Conservation (phyloP, 2,329 filamentous ascomycete species). For the Talaromyces piceae region DNA sequence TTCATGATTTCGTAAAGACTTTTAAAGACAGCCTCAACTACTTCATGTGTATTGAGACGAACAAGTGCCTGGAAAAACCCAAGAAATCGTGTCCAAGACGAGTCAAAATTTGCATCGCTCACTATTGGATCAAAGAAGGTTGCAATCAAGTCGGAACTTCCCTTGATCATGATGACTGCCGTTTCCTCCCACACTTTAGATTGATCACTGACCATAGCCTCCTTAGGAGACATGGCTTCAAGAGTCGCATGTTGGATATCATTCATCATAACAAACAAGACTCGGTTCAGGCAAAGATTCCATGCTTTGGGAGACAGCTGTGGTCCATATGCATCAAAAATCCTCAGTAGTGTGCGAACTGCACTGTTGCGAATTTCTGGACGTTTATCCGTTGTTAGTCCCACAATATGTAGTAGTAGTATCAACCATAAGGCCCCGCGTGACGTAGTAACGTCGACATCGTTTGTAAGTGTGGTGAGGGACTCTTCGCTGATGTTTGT, state of each 20-base stretch:
- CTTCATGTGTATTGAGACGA: slow-evolving; percentile 57
- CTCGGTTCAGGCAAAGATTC: slow-evolving; percentile 72
- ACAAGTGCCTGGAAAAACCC: slow-evolving; percentile 59
- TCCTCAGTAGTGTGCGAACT: slow-evolving; percentile 81
- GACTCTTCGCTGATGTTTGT: slow-evolving; percentile 49
- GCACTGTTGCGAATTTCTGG: slow-evolving; percentile 50
- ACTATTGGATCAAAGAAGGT: slow-evolving; percentile 69
- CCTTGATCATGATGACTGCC: slow-evolving; percentile 64
- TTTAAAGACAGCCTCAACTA: slow-evolving; percentile 64
- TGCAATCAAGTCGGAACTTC: slow-evolving; percentile 64
- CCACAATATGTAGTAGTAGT: slow-evolving; percentile 33
- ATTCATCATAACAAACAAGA: slow-evolving; percentile 70
- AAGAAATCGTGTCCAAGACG: slow-evolving; percentile 69
- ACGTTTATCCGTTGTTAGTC: slow-evolving; percentile 34
- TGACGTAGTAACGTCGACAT: slow-evolving; percentile 53
- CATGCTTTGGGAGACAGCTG: slow-evolving; percentile 70
- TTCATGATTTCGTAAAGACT: slow-evolving; percentile 57
- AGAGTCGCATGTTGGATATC: slow-evolving; percentile 53
- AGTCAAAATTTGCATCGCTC: slow-evolving; percentile 57
- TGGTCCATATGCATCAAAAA: slow-evolving; percentile 86
- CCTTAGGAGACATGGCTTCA: slow-evolving; percentile 12
- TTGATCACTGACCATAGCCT: slow-evolving; percentile 20
- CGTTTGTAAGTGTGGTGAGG: slow-evolving; percentile 51
- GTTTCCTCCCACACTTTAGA: slow-evolving; percentile 63
- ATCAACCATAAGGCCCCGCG: slow-evolving; percentile 27